Conservation (phyloP, 176 grass and related monocot genomes). For the Eragrostis nindensis region DNA sequence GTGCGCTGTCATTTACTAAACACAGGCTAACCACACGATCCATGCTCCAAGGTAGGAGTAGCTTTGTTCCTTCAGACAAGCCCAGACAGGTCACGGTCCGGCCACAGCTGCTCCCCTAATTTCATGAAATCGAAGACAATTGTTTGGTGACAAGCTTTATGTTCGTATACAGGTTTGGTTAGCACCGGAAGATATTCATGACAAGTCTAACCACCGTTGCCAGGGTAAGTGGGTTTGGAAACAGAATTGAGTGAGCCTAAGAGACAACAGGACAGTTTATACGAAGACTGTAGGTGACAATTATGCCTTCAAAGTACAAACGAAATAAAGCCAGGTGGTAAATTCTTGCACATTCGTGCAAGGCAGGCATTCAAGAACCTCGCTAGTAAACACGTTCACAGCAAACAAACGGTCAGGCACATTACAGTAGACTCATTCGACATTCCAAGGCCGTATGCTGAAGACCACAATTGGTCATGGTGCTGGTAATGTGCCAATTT, state of each 20-base stretch:
- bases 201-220: not conserved
- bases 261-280: not conserved
- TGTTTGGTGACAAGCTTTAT: not conserved
- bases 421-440: not conserved
- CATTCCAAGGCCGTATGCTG: not conserved
- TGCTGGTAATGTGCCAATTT: not conserved
- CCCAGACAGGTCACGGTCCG: not conserved
- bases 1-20: slow-evolving; percentile 37
- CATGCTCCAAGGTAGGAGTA: slow-evolving; percentile 38
- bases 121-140: not conserved
- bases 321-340: not conserved
- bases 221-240: not conserved
- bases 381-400: not conserved
- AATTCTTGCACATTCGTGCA: not conserved
- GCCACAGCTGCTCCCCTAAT: not conserved
- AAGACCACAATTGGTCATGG: not conserved
- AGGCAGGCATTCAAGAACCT: not conserved
- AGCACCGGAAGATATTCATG: slow-evolving; percentile 1
- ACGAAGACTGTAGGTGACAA: not conserved
- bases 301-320: not conserved
- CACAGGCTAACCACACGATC: not conserved
- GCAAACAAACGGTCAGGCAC: not conserved
- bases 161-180: not conserved
- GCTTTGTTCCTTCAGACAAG: not conserved
- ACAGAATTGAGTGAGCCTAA: not conserved